Base-by-base conservation (phyloP, 2,329 filamentous ascomycete species). In the Tolypocladium ovalisporum region DNA sequence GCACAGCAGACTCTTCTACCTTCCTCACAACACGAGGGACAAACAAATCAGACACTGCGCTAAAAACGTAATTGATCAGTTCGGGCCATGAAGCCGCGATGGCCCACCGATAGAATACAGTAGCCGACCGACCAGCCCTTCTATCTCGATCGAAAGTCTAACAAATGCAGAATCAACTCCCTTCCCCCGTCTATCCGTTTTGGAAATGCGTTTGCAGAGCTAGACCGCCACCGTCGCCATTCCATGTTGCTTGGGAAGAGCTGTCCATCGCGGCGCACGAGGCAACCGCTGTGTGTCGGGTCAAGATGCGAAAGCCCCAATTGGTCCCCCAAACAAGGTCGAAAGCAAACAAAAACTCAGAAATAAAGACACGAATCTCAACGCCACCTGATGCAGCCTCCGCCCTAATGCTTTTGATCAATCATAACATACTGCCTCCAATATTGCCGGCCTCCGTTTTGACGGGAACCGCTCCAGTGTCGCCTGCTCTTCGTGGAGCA, bases 121-220 rank as follows among this genome's bases (percentile, higher is more conserved):
- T 61, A 63, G 62, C 63, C 65, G 58, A 63, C 62, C 56, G 63
- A 65, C 64, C 64, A 62, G 63, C 68, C 63, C 62, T 62, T 72
- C 70, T 72, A 72, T 72, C 67, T 68, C 68, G 68, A 68, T 70
- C 66, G 62, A 71, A 58, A 69, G 67, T 72, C 70, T 72, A 72
- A 65, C 37, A 66, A 66, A 72, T 71, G 68, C 67, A 68, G 60
- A 61, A 59, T 67, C 69, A 71, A 72, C 69, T 71, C 70, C 69
- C 66, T 59, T 61, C 59, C 63, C 64, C 65, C 58, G 64, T 72
- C 70, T 72, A 72, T 71, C 67, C 66, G 67, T 65, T 61, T 65
- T 64, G 64, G 62, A 63, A 71, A 71, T 71, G 69, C 69, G 66
- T 64, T 52, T 66, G 66, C 64, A 66, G 62, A 67, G 66, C 62